A percentile compares a stretch with the other conserved stretches of the same genome.
phyloP scores from a whole-genome alignment of 2,329 filamentous ascomycete genomes.

The Paracoccidioides brasiliensis region DNA sequence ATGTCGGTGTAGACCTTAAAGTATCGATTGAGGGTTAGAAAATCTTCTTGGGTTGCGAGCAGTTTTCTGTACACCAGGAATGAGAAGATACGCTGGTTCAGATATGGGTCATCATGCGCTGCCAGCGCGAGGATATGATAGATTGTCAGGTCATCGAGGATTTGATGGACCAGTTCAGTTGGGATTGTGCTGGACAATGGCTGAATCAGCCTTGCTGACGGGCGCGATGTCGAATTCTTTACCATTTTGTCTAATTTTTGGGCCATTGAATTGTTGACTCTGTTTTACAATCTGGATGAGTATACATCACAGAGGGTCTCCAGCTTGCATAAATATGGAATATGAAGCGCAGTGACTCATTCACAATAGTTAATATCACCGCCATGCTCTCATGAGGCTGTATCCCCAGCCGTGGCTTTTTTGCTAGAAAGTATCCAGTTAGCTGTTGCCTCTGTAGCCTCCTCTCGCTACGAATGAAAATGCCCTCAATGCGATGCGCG shows the following conservation, averaged over 20 bases:
- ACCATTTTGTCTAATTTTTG: background rate
- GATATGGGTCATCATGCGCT: background rate
- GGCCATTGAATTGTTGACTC: too few relatives aligned
- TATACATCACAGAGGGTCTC: too few relatives aligned
- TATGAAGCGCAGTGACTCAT: too few relatives aligned
- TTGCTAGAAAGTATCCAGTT: too few relatives aligned
- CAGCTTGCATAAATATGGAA: too few relatives aligned
- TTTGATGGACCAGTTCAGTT: conserved; percentile 12
- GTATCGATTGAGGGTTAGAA: background rate
- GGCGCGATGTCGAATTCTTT: background rate
- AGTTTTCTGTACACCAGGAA: background rate
- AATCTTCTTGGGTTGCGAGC: background rate
- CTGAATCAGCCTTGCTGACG: background rate
- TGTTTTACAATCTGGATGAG: too few relatives aligned
- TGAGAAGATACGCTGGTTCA: background rate
- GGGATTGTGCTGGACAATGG: conserved; percentile 5
- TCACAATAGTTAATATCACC: too few relatives aligned
- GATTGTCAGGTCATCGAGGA: conserved; percentile 12
- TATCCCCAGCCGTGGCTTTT: too few relatives aligned
- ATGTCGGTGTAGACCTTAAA: background rate
- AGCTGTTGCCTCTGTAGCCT: too few relatives aligned
- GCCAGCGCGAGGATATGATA: background rate
- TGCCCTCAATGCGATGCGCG: too few relatives aligned
- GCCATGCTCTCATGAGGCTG: too few relatives aligned
- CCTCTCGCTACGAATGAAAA: too few relatives aligned